Evolutionary conservation across 768 basidiomycete species (phyloP).

Genomic region (Kondoa subrosea): DNA sequence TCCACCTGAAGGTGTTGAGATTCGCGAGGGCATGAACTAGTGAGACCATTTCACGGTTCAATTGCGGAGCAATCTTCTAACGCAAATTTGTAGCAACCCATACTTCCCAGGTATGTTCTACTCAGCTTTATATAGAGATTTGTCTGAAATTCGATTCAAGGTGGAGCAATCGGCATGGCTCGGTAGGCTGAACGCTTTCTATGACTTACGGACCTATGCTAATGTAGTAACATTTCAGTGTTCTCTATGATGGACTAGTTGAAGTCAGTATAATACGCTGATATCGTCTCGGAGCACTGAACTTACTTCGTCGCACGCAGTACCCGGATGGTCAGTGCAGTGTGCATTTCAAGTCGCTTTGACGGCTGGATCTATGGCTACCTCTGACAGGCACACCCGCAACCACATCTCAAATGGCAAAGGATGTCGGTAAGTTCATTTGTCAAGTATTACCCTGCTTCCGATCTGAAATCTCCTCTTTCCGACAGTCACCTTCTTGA

Average conservation of each 20-base stretch:
- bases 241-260: constrained; percentile 34
- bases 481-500: constrained; percentile 52
- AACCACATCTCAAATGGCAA: constrained; percentile 96
- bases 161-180: constrained; percentile 96
- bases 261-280: constrained; percentile 99
- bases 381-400: constrained; percentile 61
- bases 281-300: too few species aligned
- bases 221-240: neutral
- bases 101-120: constrained; percentile 21
- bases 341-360: too few species aligned
- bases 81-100: constrained; percentile 30
- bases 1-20: constrained; percentile 47
- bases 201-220: neutral
- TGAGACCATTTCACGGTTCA: constrained; percentile 6
- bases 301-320: constrained; percentile 91
- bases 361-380: neutral
- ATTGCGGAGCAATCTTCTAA: too few species aligned
- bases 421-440: constrained; percentile 53
- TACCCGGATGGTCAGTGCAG: constrained; percentile 64
- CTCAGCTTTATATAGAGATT: neutral
- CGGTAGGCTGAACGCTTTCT: constrained; percentile 50
- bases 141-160: neutral
- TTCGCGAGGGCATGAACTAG: constrained; percentile 97
- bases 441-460: constrained; percentile 18
- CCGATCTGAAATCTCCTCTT: too few species aligned